Percentiles rank a stretch among this genome's conserved stretches.
Conservation (phyloP, 1,284 basidiomycete species). For the Peniophora sp. region DNA sequence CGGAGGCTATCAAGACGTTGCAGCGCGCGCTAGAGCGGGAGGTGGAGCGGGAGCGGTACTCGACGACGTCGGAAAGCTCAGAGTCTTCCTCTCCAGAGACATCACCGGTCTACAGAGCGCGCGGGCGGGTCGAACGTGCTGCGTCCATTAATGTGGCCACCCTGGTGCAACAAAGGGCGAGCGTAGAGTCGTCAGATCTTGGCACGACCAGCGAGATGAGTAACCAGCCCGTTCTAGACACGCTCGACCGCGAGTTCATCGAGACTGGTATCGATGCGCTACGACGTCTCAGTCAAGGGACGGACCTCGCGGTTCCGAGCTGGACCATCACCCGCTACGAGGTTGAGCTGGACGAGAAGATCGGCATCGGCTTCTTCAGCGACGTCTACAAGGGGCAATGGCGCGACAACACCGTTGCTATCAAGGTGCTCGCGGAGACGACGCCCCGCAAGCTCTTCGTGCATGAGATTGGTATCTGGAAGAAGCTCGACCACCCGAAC, state of each 20-base stretch:
- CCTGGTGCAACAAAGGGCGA: neutral
- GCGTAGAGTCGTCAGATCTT: neutral
- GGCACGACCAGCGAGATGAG: conserved; percentile 6
- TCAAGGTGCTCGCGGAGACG: conserved; percentile 32
- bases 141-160: conserved; percentile 1
- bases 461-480: conserved; percentile 31
- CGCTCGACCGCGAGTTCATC: conserved; percentile 37
- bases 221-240: conserved; percentile 13
- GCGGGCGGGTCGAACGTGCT: neutral
- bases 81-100: neutral
- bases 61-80: conserved; percentile 3
- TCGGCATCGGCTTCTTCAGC: conserved; percentile 63
- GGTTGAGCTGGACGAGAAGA: conserved; percentile 52
- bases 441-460: conserved; percentile 29
- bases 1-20: conserved; percentile 72
- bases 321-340: conserved; percentile 74
- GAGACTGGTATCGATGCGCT: conserved; percentile 41
- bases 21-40: conserved; percentile 58
- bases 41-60: conserved; percentile 26
- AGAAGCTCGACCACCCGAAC: conserved; percentile 29
- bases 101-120: neutral
- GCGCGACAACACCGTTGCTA: conserved; percentile 49
- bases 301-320: conserved; percentile 39
- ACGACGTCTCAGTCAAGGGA: conserved; percentile 30
- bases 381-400: conserved; percentile 64